Percentiles rank a stretch among this genome's conserved stretches.
Conservation (phyloP, 345 rosid genomes). For the Eucalyptus sp. region DNA sequence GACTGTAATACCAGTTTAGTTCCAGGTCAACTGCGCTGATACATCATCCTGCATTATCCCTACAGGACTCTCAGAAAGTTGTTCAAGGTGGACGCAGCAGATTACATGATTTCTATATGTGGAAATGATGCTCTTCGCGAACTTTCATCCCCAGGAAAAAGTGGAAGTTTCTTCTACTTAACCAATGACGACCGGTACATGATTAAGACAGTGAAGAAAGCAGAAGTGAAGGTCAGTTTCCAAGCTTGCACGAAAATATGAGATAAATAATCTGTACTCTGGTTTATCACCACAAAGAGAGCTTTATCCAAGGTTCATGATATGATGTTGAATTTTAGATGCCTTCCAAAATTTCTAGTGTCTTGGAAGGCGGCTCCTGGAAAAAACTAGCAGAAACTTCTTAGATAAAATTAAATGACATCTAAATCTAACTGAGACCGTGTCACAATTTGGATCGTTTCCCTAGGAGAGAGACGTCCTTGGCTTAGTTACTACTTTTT, state of each 20-base stretch:
- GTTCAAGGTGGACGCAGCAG: constrained; percentile 49
- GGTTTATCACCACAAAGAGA: not conserved
- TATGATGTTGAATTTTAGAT: not conserved
- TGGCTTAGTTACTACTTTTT: not conserved
- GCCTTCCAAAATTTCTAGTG: not conserved
- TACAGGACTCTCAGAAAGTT: constrained; percentile 49
- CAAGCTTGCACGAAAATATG: not conserved
- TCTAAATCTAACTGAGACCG: not conserved
- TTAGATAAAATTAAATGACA: not conserved
- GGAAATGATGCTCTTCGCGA: constrained; percentile 65
- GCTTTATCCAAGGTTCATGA: not conserved
- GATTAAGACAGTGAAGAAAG: constrained; percentile 71
- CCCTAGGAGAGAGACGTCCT: not conserved
- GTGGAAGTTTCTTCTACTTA: constrained; percentile 62
- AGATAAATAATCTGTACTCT: not conserved
- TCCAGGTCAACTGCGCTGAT: constrained; percentile 5
- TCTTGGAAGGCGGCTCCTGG: not conserved
- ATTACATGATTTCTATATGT: constrained; percentile 64
- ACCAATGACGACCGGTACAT: constrained; percentile 62
- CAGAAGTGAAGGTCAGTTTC: constrained; percentile 54
- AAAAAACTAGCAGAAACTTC: not conserved
- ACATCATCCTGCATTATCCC: not conserved
- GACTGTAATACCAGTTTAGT: not conserved
- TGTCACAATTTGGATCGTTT: not conserved
- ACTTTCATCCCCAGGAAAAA: constrained; percentile 70